phyloP scores from a whole-genome alignment of 2,329 filamentous ascomycete species.

The Aureobasidium sp. region DNA sequence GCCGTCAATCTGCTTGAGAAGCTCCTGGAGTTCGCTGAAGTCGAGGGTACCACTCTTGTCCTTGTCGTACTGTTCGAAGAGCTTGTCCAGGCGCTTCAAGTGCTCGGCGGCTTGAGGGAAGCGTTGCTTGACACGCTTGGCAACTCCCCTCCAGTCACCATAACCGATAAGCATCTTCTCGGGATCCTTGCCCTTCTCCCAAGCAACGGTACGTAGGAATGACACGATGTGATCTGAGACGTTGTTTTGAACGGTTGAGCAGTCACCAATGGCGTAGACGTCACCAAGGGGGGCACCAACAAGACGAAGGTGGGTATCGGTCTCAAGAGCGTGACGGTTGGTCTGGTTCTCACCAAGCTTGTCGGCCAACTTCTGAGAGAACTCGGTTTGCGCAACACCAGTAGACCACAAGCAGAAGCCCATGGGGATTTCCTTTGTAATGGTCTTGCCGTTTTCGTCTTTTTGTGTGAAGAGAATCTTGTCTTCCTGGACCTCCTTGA shows the following conservation, averaged over 20 bases:
- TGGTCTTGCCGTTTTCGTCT: slow-evolving; percentile 86
- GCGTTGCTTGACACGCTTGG: slow-evolving; percentile 82
- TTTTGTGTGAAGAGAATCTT: slow-evolving; percentile 91
- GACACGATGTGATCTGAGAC: slow-evolving; percentile 90
- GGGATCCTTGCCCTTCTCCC: slow-evolving; percentile 92
- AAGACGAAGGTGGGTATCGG: slow-evolving; percentile 93
- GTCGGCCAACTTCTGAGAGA: slow-evolving; percentile 82
- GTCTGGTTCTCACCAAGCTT: slow-evolving; percentile 78
- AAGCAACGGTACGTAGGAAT: slow-evolving; percentile 90
- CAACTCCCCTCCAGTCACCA: slow-evolving; percentile 87
- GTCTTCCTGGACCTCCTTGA: slow-evolving; percentile 96
- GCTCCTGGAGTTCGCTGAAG: slow-evolving; percentile 89
- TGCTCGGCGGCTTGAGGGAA: slow-evolving; percentile 94
- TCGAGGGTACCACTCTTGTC: slow-evolving; percentile 95
- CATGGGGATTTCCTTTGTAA: slow-evolving; percentile 85
- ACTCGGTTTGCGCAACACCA: slow-evolving; percentile 95
- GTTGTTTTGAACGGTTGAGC: slow-evolving; percentile 97
- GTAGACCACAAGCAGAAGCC: slow-evolving; percentile 99
- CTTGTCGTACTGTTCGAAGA: slow-evolving; percentile 93
- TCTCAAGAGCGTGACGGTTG: slow-evolving; percentile 94
- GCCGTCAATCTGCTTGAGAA: slow-evolving; percentile 91
- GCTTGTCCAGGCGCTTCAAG: too few species aligned
- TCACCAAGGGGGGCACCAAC: slow-evolving; percentile 99
- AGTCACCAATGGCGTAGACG: slow-evolving; percentile 98
- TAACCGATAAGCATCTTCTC: slow-evolving; percentile 90